Evolutionary conservation across 495 filamentous ascomycete species (phyloP).

Genomic region (Tricharina praecox): DNA sequence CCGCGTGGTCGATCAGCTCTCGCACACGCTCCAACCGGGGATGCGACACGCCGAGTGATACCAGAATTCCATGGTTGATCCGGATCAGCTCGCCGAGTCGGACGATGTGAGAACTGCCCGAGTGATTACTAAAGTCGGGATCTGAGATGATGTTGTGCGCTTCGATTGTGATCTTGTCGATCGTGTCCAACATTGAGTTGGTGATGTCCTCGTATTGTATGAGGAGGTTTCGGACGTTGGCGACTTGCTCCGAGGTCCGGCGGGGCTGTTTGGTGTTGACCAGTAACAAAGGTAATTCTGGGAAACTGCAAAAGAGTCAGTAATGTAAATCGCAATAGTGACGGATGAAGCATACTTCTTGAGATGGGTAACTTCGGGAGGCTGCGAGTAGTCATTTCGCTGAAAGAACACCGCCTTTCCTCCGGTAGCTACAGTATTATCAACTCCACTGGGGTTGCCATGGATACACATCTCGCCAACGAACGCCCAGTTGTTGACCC

Average conservation of each 20-base stretch:
- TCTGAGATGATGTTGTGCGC: slow-evolving; percentile 52
- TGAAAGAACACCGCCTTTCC: slow-evolving; percentile 88
- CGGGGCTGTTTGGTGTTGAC: slow-evolving; percentile 74
- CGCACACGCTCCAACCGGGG: slow-evolving; percentile 81
- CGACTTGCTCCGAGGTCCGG: slow-evolving; percentile 67
- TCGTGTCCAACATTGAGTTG: slow-evolving; percentile 59
- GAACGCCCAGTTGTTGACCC: slow-evolving; percentile 94
- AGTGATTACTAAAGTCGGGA: slow-evolving; percentile 42
- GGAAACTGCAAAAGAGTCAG: slow-evolving; percentile 38
- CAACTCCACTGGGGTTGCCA: slow-evolving; percentile 86
- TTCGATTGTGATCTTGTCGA: slow-evolving; percentile 62
- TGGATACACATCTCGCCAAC: slow-evolving; percentile 95
- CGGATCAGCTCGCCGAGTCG: slow-evolving; percentile 68
- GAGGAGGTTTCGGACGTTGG: slow-evolving; percentile 61
- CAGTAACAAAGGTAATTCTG: slow-evolving; percentile 72
- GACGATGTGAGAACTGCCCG: slow-evolving; percentile 39
- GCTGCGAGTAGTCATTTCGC: slow-evolving; percentile 56
- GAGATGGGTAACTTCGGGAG: slow-evolving; percentile 59
- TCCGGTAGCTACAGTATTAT: slow-evolving; percentile 88
- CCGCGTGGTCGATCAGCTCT: slow-evolving; percentile 72
- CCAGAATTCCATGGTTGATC: slow-evolving; percentile 82
- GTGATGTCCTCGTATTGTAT: slow-evolving; percentile 53
- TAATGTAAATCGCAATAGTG: no score
- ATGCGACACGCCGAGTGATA: slow-evolving; percentile 81
- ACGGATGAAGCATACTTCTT: slow-evolving; percentile 31